Base-by-base conservation (phyloP, 2,329 filamentous ascomycete genomes). In the Ophiostoma australiae region DNA sequence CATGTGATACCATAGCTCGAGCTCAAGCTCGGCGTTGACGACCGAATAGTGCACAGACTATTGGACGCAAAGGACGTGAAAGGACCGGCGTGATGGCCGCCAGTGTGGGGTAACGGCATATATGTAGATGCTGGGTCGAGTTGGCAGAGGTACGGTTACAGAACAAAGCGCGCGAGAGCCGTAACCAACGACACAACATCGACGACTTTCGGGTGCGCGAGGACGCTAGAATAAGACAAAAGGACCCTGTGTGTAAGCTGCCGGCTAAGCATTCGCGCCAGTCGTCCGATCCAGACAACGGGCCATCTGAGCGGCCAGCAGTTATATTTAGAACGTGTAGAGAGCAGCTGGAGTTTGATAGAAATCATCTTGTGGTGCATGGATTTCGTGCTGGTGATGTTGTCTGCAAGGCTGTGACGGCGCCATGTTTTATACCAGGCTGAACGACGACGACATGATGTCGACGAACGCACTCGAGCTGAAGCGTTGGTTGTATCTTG, bases 221-320 rank as follows among this genome's bases (percentile, higher is more conserved):
- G 52, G 52, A 58, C 52, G 52, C 52, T 58, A 58, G 52, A 58
- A 58, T 58, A 58, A n/a, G 15, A 5, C 8, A 58, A 58, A 58
- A 48, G 44, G 52, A 58, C 52, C 52, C 52, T 58, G 52, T 8
- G 3, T 58, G 6, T 13, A 27, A 58, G 52, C n/a, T 20, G 17
- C 7, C 23, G 52, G 39, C 39, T 13, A 13, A 41, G 27, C 27
- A 31, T 31, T 31, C 27, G 27, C 27, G 27, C 27, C 27, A 31
- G 27, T 31, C 27, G 27, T 31, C 27, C 27, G 27, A 31, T 31
- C 27, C 27, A 31, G 27, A 31, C 27, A 31, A 31, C 27, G 27
- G 27, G 27, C 3, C 1, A 3, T 3, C 27, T 41, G 11, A 13
- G 39, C 15, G 39, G 39, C 15, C 39, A 41, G 39, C 27, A 31